Conservation (phyloP, 139 green algal species). For the Micractinium sp. region DNA sequence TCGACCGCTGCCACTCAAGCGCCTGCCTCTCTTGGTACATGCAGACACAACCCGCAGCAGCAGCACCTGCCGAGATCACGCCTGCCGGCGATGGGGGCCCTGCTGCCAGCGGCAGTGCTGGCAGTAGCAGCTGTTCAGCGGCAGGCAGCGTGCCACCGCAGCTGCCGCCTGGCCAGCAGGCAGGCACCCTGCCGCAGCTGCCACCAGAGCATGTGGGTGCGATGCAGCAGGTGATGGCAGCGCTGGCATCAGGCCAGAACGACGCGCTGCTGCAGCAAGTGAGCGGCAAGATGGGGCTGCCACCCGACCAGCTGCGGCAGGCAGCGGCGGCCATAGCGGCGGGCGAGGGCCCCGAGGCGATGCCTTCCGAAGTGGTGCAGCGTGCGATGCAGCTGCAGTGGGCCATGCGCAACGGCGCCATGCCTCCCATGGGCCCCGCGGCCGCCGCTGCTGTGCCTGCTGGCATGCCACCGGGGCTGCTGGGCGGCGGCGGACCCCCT, state of each 20-base stretch:
- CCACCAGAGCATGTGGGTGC: not conserved
- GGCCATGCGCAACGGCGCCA: not conserved
- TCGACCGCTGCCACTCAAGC: too few relatives aligned
- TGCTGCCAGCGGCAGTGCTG: not conserved
- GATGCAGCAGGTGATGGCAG: constrained; percentile 31
- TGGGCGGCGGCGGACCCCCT: not conserved
- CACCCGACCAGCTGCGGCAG: constrained; percentile 10
- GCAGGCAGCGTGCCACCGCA: not conserved
- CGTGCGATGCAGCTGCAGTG: constrained; percentile 30
- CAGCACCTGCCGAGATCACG: not conserved
- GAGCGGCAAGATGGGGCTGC: constrained; percentile 23
- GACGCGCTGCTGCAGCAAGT: constrained; percentile 13
- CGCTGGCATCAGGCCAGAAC: not conserved
- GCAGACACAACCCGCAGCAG: too few relatives aligned
- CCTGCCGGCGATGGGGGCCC: not conserved
- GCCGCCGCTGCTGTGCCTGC: not conserved
- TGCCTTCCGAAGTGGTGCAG: constrained; percentile 28
- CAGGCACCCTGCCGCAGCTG: not conserved
- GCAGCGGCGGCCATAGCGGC: constrained; percentile 12
- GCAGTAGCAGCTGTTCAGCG: not conserved
- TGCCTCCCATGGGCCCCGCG: not conserved
- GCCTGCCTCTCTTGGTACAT: too few relatives aligned
- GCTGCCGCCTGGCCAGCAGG: not conserved
- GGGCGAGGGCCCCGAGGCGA: not conserved
- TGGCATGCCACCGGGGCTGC: not conserved